Evolutionary conservation across 495 filamentous ascomycete species (phyloP).

Genomic region (Letharia columbiana): DNA sequence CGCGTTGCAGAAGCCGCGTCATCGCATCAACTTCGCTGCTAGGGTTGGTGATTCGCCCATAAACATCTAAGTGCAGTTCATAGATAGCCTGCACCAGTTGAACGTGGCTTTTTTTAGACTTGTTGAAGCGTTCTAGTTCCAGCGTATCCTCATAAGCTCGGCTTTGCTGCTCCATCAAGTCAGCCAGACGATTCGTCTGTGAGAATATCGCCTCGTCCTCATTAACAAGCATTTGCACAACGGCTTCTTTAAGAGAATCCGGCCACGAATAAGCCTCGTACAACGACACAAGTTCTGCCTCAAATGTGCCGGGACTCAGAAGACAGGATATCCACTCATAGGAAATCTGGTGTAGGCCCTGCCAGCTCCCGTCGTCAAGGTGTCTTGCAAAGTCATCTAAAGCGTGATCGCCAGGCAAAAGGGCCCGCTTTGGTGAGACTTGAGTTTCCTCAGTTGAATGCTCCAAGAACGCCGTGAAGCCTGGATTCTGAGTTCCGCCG

Average conservation of each 20-base stretch:
- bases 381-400: slow-evolving; percentile 47
- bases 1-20: slow-evolving; percentile 53
- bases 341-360: slow-evolving; percentile 52
- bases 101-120: slow-evolving; percentile 20
- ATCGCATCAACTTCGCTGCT: slow-evolving; percentile 56
- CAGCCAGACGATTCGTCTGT: slow-evolving; percentile 40
- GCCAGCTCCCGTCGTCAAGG: slow-evolving; percentile 44
- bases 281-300: slow-evolving; percentile 22
- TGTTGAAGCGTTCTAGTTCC: slow-evolving; percentile 22
- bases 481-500: slow-evolving; percentile 44
- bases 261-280: slow-evolving; percentile 66
- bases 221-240: slow-evolving; percentile 57
- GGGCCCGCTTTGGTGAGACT: slow-evolving; percentile 40
- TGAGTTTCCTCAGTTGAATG: slow-evolving; percentile 58
- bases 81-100: slow-evolving; percentile 70
- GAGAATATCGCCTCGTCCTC: slow-evolving; percentile 62
- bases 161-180: slow-evolving; percentile 28
- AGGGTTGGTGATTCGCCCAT: slow-evolving; percentile 65
- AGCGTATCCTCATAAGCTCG: neutral
- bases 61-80: slow-evolving; percentile 84
- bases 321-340: slow-evolving; percentile 59
- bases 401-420: slow-evolving; percentile 48
- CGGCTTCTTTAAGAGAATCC: slow-evolving; percentile 57
- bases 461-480: slow-evolving; percentile 69
- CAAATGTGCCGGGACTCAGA: slow-evolving; percentile 28